Evolutionary conservation across 2,329 filamentous ascomycete genomes (phyloP).

Genomic region (Fusarium sp.): DNA sequence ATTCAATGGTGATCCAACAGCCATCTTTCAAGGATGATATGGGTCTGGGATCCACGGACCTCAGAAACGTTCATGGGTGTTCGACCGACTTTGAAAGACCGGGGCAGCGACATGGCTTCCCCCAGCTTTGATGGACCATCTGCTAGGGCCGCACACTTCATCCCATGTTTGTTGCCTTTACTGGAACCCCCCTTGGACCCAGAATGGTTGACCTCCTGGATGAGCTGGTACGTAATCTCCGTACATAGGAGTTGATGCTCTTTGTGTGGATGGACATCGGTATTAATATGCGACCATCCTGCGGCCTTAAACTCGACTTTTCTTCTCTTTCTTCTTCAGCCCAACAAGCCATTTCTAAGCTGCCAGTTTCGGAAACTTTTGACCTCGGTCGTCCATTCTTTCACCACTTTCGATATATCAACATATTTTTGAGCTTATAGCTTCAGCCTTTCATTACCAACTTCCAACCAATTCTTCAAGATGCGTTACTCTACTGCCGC

Average conservation of each 20-base stretch:
- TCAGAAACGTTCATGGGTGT: constrained; percentile 25
- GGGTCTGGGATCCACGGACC: constrained; percentile 30
- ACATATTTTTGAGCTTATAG: constrained; percentile 39
- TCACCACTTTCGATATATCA: constrained; percentile 41
- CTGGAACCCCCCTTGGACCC: constrained; percentile 35
- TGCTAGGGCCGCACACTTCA: constrained; percentile 36
- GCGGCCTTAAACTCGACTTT: constrained; percentile 30
- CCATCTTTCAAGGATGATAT: constrained; percentile 25
- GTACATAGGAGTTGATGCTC: constrained; percentile 25
- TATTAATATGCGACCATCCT: constrained; percentile 59
- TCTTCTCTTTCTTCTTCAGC: constrained; percentile 51
- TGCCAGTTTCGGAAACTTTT: constrained; percentile 53
- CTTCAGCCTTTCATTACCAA: constrained; percentile 39
- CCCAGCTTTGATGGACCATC: constrained; percentile 34
- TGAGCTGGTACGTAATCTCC: constrained; percentile 40
- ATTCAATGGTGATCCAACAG: constrained; percentile 33
- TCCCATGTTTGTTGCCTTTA: constrained; percentile 34
- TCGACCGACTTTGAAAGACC: constrained; percentile 25
- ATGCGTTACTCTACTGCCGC: constrained; percentile 67
- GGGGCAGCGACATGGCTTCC: constrained; percentile 33
- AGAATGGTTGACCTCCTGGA: constrained; percentile 25
- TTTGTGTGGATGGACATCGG: constrained; percentile 31
- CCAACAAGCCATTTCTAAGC: constrained; percentile 53
- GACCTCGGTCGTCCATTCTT: constrained; percentile 69
- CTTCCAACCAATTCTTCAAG: constrained; percentile 53